Percentiles rank a stretch among this genome's conserved stretches.
Conservation (phyloP, 1,284 basidiomycete genomes). For the Thelephora terrestris region DNA sequence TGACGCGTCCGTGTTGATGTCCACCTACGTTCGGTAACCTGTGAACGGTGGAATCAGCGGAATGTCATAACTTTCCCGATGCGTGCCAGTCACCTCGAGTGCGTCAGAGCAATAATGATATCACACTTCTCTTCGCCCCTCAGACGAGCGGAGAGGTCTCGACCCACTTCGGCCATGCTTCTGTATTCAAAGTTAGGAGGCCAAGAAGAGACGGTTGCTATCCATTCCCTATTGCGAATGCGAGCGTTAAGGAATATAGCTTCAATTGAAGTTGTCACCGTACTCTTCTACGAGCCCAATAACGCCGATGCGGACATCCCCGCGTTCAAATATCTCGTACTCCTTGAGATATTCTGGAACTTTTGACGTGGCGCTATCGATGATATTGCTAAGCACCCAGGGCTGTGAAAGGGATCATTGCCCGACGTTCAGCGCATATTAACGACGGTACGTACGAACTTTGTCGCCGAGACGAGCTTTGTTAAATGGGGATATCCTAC, state of each 20-base stretch:
- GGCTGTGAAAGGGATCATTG: slow-evolving; percentile 31
- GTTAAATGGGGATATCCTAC: slow-evolving; percentile 74
- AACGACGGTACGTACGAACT: slow-evolving; percentile 41
- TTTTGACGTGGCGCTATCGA: slow-evolving; percentile 49
- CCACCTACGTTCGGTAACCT: slow-evolving; percentile 18
- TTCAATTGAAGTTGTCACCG: slow-evolving; percentile 10
- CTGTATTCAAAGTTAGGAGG: slow-evolving; percentile 62
- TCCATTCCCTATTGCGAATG: slow-evolving; percentile 60
- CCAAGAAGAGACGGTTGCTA: slow-evolving; percentile 77
- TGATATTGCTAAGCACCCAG: slow-evolving; percentile 70
- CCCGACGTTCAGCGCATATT: not conserved
- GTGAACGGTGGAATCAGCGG: slow-evolving; percentile 1
- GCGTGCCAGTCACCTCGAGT: slow-evolving; percentile 40
- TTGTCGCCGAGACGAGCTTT: slow-evolving; percentile 60
- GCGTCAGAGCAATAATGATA: slow-evolving; percentile 74
- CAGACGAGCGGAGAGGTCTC: slow-evolving; percentile 58
- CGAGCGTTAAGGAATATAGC: not conserved
- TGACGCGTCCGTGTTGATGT: not conserved
- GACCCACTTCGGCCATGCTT: slow-evolving; percentile 56
- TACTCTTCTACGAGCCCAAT: slow-evolving; percentile 81
- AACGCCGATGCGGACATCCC: slow-evolving; percentile 63
- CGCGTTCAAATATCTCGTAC: slow-evolving; percentile 55
- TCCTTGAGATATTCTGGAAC: slow-evolving; percentile 49
- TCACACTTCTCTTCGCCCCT: slow-evolving; percentile 68
- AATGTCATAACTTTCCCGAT: not conserved